phyloP scores from a whole-genome alignment of 1,284 basidiomycete genomes.

The Caloboletus firmus region DNA sequence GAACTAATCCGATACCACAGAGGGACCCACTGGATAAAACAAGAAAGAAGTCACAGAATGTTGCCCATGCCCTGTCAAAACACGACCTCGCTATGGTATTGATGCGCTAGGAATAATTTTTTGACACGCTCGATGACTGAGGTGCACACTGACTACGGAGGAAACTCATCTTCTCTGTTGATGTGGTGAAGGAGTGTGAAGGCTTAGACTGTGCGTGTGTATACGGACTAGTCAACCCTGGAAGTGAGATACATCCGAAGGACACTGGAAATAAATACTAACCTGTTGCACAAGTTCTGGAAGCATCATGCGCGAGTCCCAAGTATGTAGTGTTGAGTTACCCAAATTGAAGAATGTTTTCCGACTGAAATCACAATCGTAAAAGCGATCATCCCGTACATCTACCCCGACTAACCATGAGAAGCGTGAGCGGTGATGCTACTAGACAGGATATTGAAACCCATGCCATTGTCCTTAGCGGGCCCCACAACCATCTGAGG shows the following conservation, averaged over 20 bases:
- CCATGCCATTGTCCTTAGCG: background rate
- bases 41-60: background rate
- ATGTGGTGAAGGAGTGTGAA: background rate
- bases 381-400: background rate
- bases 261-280: background rate
- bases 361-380: background rate
- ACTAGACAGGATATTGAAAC: background rate
- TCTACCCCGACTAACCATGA: background rate
- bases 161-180: background rate
- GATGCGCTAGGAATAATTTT: background rate
- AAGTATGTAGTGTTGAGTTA: background rate
- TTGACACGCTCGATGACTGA: background rate
- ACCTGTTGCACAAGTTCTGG: background rate
- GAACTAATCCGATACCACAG: background rate
- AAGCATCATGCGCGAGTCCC: background rate
- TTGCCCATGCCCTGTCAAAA: background rate
- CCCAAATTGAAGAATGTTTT: background rate
- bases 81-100: background rate
- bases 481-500: too few relatives aligned
- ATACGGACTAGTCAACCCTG: background rate
- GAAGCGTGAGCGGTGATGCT: background rate
- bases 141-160: background rate
- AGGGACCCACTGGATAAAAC: constrained; percentile 1
- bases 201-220: background rate
- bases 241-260: background rate